These are phyloP conservation scores for Gaeumannomyces sp. DNA, from an alignment of 2,329 filamentous ascomycete species.

Conservation along the genomic window DNA sequence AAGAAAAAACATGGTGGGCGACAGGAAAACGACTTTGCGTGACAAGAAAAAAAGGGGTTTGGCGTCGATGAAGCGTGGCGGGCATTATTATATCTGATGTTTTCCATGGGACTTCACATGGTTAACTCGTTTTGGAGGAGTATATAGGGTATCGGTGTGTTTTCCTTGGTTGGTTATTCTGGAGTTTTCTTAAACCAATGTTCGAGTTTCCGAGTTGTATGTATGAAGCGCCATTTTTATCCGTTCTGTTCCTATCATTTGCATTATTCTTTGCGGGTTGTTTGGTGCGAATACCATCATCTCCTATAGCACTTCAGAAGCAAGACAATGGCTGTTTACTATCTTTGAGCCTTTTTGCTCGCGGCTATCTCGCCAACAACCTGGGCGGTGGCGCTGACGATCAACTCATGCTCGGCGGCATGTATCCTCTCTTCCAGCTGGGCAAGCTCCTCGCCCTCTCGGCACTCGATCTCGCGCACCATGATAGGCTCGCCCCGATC, in stretches of 20 bases:
- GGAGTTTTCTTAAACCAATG: background rate
- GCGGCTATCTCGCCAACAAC: slow-evolving; percentile 34
- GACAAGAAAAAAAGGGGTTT: background rate
- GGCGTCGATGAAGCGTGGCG: background rate
- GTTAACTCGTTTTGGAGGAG: background rate
- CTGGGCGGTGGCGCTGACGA: slow-evolving; percentile 64
- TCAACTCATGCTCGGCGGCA: slow-evolving; percentile 66
- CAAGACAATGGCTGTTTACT: background rate
- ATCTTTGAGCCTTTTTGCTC: slow-evolving; percentile 3
- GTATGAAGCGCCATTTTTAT: background rate
- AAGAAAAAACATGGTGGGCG: background rate
- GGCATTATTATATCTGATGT: background rate
- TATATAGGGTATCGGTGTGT: background rate
- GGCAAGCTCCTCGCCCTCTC: slow-evolving; percentile 56
- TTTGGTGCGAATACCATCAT: background rate
- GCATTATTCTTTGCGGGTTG: background rate
- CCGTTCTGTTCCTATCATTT: background rate
- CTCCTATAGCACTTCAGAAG: background rate
- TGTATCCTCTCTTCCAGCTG: slow-evolving; percentile 70
- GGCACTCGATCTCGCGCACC: slow-evolving; percentile 60
- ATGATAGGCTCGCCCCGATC: slow-evolving; percentile 73
- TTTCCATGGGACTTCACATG: background rate
- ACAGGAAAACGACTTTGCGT: background rate
- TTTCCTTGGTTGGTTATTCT: background rate
- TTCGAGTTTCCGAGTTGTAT: background rate